phyloP scores from a whole-genome alignment of 495 filamentous ascomycete genomes.

The Penicillium crystallinum region DNA sequence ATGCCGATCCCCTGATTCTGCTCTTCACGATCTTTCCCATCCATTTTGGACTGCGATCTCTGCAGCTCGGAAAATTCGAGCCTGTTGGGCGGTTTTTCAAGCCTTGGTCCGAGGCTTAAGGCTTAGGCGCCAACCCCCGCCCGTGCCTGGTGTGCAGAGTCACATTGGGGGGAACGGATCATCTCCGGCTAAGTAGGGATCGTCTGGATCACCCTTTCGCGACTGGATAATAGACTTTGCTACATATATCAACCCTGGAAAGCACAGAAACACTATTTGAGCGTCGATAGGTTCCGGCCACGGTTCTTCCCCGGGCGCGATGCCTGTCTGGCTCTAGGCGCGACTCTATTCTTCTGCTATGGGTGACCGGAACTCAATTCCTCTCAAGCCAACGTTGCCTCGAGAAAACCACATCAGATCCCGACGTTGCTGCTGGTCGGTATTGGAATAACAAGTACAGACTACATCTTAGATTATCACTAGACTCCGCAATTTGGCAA shows the following conservation, averaged over 20 bases:
- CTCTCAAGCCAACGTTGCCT: background rate
- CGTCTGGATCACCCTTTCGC: background rate
- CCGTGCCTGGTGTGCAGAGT: slow-evolving; percentile 2
- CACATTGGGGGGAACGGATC: background rate
- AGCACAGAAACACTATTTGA: too few relatives aligned
- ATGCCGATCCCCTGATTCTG: background rate
- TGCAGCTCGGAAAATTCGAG: slow-evolving; percentile 8
- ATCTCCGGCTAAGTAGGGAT: background rate
- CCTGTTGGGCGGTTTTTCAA: background rate
- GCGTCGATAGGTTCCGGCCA: background rate
- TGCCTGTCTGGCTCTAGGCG: slow-evolving; percentile 6
- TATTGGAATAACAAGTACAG: background rate
- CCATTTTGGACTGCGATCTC: slow-evolving; percentile 8
- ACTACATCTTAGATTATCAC: background rate
- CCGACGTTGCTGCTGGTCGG: background rate
- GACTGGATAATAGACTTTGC: too few relatives aligned
- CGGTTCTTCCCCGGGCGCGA: slow-evolving; percentile 11
- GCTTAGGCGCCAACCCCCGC: background rate
- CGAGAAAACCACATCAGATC: background rate
- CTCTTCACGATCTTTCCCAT: background rate
- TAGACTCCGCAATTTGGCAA: background rate
- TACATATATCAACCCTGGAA: too few relatives aligned
- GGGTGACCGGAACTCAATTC: slow-evolving; percentile 11
- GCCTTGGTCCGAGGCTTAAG: background rate
- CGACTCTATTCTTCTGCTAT: slow-evolving; percentile 6